Base-by-base conservation (phyloP, 331 rosid genomes). In the Rhamnella rubrinervis region DNA sequence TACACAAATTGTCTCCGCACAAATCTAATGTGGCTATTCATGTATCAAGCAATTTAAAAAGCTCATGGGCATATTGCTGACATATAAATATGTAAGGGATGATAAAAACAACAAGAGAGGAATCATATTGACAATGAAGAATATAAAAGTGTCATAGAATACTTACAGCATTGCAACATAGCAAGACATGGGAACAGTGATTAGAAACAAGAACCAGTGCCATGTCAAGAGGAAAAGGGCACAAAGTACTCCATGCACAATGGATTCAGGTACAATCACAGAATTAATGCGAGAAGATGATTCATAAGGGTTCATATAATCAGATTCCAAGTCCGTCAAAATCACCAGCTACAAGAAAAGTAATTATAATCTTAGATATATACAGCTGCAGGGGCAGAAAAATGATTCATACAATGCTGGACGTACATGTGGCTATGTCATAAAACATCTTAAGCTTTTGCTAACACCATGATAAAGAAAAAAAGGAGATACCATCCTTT, bases 181-280 rank as follows among this genome's bases (percentile, higher is more conserved):
- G 79, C 83, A 77, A 63, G 92, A 59, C 69, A 93, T 70, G 55
- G 98, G 98, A 65, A 85, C 65, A 0, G 96, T 83, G 16, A 88
- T 72, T 41, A 93, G 84, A 79, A 93, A 93, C 97, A 93, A 88
- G 84, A 93, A 72, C 98, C 98, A 93, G 55, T 83, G 96, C 68
- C 86, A 87, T 31, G 97, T 86, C 74, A 93, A 51, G 66, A 93
- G 93, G 79, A 85, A 93, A 7, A 88, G 70, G 0, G 76, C 80
- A 59, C 93, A 88, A 53, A 90, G 79, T 8, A 76, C 49, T 72
- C 90, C 92, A 77, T 93, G 97, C 40, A 78, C 89, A 67, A 88
- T 60, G 44, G 85, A 82, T 82, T 90, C 97, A 16, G 97, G 96
- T 62, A 88, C 67, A 14, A 93, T 70, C 65, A 84, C 84, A 73